Percentiles rank a stretch among this genome's conserved stretches.
These are phyloP conservation scores for Spathaspora girioi DNA, from an alignment of 805 yeast species.

Conservation along the genomic window DNA sequence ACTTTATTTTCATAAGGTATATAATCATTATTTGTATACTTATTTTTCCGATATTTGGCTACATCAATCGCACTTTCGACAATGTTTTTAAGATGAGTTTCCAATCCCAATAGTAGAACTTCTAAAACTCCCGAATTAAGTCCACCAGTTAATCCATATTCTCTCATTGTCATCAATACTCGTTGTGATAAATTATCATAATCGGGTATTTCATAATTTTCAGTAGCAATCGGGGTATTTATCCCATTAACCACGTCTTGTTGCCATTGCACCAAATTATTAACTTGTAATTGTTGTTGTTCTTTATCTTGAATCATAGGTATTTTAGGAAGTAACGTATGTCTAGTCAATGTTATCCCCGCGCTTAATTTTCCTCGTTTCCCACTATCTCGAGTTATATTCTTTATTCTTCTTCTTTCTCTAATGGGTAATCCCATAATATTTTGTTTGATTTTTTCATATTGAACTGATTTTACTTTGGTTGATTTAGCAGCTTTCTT, in stretches of 20 bases:
- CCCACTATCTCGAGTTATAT: conserved; percentile 78
- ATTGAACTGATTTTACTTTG: conserved; percentile 61
- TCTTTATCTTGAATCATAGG: conserved; percentile 63
- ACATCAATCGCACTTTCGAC: conserved; percentile 73
- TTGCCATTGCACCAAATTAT: conserved; percentile 75
- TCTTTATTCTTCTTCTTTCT: conserved; percentile 81
- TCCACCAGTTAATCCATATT: conserved; percentile 81
- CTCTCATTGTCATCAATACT: conserved; percentile 81
- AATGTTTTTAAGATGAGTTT: conserved; percentile 69
- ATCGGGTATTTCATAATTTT: conserved; percentile 81
- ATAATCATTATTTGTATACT: conserved; percentile 36
- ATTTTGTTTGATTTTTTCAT: conserved; percentile 78
- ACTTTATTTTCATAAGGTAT: conserved; percentile 11
- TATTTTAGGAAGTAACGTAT: conserved; percentile 74
- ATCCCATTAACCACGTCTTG: conserved; percentile 87
- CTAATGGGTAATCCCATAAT: conserved; percentile 80
- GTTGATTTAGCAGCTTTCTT: conserved; percentile 46
- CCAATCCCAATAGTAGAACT: conserved; percentile 74
- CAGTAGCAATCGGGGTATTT: conserved; percentile 75
- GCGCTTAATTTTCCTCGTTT: conserved; percentile 73
- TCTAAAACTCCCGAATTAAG: conserved; percentile 79
- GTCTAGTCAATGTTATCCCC: conserved; percentile 64
- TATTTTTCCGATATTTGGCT: conserved; percentile 56
- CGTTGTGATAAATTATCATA: conserved; percentile 60
- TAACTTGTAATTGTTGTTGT: conserved; percentile 41